phyloP scores from a whole-genome alignment of 2,329 filamentous ascomycete species.

The Stagonosporopsis chrysanthemi region DNA sequence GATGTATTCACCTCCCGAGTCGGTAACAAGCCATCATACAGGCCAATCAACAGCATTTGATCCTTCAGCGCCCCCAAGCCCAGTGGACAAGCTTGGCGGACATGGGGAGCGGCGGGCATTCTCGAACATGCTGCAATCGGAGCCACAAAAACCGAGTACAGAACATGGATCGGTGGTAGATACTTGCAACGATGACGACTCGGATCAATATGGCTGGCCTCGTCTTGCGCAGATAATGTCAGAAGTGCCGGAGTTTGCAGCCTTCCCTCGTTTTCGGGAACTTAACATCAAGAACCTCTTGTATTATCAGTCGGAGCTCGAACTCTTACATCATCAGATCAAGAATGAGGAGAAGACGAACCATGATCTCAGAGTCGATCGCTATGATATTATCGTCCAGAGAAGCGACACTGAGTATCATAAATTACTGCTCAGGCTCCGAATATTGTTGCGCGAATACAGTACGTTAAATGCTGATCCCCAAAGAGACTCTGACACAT shows the following conservation, averaged over 20 bases:
- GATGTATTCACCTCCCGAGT: not conserved
- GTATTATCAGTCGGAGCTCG: conserved; percentile 2
- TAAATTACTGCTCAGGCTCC: not conserved
- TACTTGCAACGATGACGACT: not conserved
- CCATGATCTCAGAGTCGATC: too few relatives aligned
- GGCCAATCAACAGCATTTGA: not conserved
- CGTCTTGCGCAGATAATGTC: conserved; percentile 1
- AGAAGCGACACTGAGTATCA: not conserved
- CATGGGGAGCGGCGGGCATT: not conserved
- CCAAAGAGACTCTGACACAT: too few relatives aligned
- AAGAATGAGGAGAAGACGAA: not conserved
- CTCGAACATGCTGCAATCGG: not conserved
- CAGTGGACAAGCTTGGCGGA: not conserved
- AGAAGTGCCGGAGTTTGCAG: not conserved
- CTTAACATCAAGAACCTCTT: conserved; percentile 1
- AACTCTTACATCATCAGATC: not conserved
- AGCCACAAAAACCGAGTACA: not conserved
- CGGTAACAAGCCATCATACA: not conserved
- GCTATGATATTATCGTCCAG: not conserved
- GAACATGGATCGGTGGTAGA: not conserved
- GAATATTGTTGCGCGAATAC: not conserved
- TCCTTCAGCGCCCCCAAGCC: not conserved
- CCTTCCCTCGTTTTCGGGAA: conserved; percentile 1
- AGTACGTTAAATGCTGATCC: not conserved
- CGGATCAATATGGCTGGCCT: conserved; percentile 2